These are phyloP conservation scores for Clarireedia sp. DNA, from an alignment of 2,329 filamentous ascomycete genomes.

Conservation along the genomic window DNA sequence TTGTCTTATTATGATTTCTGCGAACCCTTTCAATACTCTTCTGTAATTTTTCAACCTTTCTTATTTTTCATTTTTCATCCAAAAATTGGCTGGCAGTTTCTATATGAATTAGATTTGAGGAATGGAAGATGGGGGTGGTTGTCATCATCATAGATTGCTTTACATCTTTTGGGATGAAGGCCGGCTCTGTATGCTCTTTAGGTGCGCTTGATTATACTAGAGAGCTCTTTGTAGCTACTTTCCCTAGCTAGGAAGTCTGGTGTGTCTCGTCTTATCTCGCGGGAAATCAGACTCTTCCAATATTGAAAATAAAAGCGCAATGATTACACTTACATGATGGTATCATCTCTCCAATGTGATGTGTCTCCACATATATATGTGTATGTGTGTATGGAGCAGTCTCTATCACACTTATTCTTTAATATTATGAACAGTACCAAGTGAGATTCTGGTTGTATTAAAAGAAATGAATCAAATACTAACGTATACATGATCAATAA, in stretches of 20 bases:
- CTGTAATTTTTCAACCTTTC: constrained; percentile 18
- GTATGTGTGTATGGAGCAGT: no score
- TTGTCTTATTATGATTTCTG: constrained; percentile 17
- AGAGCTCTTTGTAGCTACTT: constrained; percentile 1
- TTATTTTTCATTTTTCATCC: constrained; percentile 11
- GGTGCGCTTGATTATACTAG: not conserved
- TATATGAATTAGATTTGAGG: constrained; percentile 5
- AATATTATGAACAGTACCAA: no score
- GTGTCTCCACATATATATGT: not conserved
- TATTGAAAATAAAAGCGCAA: not conserved
- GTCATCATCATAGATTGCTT: constrained; percentile 11
- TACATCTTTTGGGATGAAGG: constrained; percentile 3
- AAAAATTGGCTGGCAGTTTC: constrained; percentile 18
- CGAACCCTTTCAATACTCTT: constrained; percentile 13
- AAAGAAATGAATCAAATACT: no score
- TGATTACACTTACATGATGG: no score
- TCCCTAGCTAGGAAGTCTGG: not conserved
- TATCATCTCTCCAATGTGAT: no score
- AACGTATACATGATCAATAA: no score
- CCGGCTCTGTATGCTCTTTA: constrained; percentile 4
- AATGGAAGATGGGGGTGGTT: not conserved
- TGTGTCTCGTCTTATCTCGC: not conserved
- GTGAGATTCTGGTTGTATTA: no score
- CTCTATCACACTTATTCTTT: no score
- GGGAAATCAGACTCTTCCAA: not conserved